Evolutionary conservation across 1,284 basidiomycete species (phyloP), one percentile per base, ranked within the genome.

Genomic region (Fomitopsis betulina): DNA sequence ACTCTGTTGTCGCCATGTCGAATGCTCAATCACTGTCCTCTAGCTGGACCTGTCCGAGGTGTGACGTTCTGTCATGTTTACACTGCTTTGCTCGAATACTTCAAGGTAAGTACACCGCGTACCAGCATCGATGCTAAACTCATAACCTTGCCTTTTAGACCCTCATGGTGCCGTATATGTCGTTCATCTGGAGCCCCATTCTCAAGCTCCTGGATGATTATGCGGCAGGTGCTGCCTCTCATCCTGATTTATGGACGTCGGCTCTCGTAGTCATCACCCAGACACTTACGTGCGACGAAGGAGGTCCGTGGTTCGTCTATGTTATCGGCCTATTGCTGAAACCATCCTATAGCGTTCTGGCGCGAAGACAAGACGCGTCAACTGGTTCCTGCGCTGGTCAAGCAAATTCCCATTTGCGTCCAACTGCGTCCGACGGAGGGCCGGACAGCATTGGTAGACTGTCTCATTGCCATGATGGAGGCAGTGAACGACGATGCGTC

Each of bases 121-220:
- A 15, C 54, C 3, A n/a, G 23, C 13, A 33, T 15, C 17, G 39
- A 61, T 27, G 23, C 32, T 51, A 3, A 30, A 30, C 23, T 45
- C 57, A 47, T n/a, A 5, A 5, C 10, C 17, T 8, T 5, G 45
- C 15, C n/a, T 6, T 19, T 1, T 39, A 94, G 89, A 85, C 81
- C 45, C 76, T 98, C 62, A 92, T 97, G 82, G 91, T 88, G n/a
- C 92, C 94, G 0, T 96, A 96, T 74, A 91, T 93, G 80, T 80
- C 86, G 9, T 86, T 87, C 70, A 72, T 96, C 27, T 70, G 95
- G 38, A 82, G 85, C 60, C 84, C 90, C 21, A 83, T 91, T 53
- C 73, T 85, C 39, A 86, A 90, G 54, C 71, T 87, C 2, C 77
- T 98, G 23, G 76, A 82, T 37, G 71, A 75, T 0, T 89, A 81